Percentiles rank a stretch among this genome's conserved stretches.
These are phyloP conservation scores for Trametes versicolor DNA, from an alignment of 1,284 basidiomycete species.

Conservation along the genomic window DNA sequence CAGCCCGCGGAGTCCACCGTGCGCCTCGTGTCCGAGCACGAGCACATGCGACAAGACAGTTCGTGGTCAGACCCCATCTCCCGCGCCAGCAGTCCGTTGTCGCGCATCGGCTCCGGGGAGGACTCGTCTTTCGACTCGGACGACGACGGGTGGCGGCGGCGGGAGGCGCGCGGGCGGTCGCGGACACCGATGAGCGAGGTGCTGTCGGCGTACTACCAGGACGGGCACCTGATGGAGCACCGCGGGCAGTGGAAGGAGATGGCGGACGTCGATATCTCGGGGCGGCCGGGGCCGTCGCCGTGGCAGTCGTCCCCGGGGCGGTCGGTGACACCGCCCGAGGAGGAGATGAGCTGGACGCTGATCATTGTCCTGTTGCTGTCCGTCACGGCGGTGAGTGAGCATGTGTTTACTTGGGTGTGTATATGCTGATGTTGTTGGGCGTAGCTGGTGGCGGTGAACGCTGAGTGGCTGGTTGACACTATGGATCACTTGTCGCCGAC, in stretches of 20 bases:
- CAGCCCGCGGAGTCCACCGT: constrained; percentile 41
- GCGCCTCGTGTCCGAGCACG: constrained; percentile 42
- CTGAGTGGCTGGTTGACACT: constrained; percentile 85
- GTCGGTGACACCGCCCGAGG: constrained; percentile 16
- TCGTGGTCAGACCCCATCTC: constrained; percentile 17
- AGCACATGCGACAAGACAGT: constrained; percentile 29
- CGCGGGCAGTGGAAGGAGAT: constrained; percentile 14
- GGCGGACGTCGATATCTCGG: constrained; percentile 15
- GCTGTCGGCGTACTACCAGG: constrained; percentile 39
- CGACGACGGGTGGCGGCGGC: constrained; percentile 18
- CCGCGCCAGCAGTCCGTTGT: constrained; percentile 6
- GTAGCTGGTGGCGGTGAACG: constrained; percentile 75
- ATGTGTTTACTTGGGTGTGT: neutral
- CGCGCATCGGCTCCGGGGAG: constrained; percentile 20
- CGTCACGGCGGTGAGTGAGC: constrained; percentile 69
- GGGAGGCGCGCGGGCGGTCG: constrained; percentile 21
- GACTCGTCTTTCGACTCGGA: constrained; percentile 23
- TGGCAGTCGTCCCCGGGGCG: neutral
- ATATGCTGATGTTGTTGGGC: neutral
- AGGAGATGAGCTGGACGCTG: constrained; percentile 66
- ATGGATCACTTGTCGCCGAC: constrained; percentile 73
- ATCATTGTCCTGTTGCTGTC: constrained; percentile 64
- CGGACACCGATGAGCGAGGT: constrained; percentile 40
- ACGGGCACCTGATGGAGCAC: constrained; percentile 23
- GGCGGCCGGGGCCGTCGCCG: constrained; percentile 19